phyloP scores from a whole-genome alignment of 805 yeast species.

The Schizosaccharomyces octosporus region DNA sequence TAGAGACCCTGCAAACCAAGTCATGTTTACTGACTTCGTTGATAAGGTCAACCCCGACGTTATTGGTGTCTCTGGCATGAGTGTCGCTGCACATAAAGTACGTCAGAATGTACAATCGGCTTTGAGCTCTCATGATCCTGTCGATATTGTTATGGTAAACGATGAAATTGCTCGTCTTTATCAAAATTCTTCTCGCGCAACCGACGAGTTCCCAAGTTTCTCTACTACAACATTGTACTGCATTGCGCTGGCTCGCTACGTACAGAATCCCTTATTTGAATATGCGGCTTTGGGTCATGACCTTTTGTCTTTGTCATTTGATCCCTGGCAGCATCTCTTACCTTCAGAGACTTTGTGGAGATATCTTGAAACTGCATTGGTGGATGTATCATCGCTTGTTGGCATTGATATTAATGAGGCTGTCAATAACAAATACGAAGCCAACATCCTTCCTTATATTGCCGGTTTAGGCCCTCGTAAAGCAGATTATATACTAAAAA shows the following conservation, averaged over 20 bases:
- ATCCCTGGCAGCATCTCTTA: constrained; percentile 48
- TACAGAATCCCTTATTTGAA: constrained; percentile 81
- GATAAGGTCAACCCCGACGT: constrained; percentile 61
- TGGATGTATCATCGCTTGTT: constrained; percentile 70
- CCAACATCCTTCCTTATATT: constrained; percentile 48
- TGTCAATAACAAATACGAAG: constrained; percentile 45
- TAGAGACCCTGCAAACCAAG: constrained; percentile 37
- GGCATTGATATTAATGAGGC: constrained; percentile 90
- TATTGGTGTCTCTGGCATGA: constrained; percentile 70
- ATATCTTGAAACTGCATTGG: constrained; percentile 58
- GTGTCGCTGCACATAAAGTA: constrained; percentile 42
- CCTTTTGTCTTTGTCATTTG: constrained; percentile 30
- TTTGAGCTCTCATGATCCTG: constrained; percentile 26
- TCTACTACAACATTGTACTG: constrained; percentile 61
- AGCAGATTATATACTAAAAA: constrained; percentile 63
- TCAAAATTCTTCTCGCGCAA: constrained; percentile 56
- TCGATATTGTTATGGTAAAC: constrained; percentile 58
- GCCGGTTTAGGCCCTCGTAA: constrained; percentile 92
- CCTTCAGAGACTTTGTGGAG: constrained; percentile 35
- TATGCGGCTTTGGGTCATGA: constrained; percentile 63
- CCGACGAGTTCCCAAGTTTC: constrained; percentile 59
- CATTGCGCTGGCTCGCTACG: constrained; percentile 71
- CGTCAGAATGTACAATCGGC: constrained; percentile 18
- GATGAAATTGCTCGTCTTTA: constrained; percentile 83
- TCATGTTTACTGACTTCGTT: constrained; percentile 34